phyloP scores from a whole-genome alignment of 2,329 filamentous ascomycete species.

The Sclerotinia trifoliorum region DNA sequence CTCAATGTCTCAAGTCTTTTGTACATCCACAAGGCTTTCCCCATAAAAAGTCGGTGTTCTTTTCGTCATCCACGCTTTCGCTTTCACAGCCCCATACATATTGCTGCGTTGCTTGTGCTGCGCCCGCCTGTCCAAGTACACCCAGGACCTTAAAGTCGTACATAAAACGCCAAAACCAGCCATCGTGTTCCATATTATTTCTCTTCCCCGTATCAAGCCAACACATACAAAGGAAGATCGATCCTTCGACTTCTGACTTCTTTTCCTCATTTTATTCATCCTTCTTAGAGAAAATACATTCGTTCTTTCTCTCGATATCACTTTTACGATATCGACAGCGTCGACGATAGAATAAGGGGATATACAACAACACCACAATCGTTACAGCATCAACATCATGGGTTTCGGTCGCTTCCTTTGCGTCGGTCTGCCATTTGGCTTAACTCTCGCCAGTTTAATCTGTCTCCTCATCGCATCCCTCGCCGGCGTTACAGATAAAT shows the following conservation, averaged over 20 bases:
- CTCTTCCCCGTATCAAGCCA: conserved; percentile 1
- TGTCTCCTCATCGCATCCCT: conserved; percentile 60
- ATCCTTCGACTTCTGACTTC: not conserved
- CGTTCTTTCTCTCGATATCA: not conserved
- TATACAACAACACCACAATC: conserved; percentile 23
- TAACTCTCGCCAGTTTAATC: conserved; percentile 75
- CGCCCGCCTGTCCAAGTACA: not conserved
- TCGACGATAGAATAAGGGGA: conserved; percentile 27
- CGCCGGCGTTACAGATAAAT: conserved; percentile 55
- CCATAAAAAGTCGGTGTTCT: conserved; percentile 3
- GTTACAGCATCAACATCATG: conserved; percentile 47
- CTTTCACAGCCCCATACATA: not conserved
- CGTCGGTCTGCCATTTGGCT: conserved; percentile 80
- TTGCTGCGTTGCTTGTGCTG: conserved; percentile 3
- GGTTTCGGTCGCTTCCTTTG: conserved; percentile 77
- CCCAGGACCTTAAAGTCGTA: not conserved
- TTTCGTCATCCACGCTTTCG: conserved; percentile 2
- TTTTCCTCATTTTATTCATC: not conserved
- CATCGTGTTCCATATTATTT: not conserved
- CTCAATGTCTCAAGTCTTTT: not conserved
- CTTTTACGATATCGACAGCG: conserved; percentile 22
- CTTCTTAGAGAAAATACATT: not conserved
- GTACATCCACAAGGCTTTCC: not conserved
- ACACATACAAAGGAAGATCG: not conserved
- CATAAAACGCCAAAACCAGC: conserved; percentile 12